Evolutionary conservation across 2,329 filamentous ascomycete genomes (phyloP), one percentile per base, ranked within the genome.

Genomic region (Beauveria sp.): DNA sequence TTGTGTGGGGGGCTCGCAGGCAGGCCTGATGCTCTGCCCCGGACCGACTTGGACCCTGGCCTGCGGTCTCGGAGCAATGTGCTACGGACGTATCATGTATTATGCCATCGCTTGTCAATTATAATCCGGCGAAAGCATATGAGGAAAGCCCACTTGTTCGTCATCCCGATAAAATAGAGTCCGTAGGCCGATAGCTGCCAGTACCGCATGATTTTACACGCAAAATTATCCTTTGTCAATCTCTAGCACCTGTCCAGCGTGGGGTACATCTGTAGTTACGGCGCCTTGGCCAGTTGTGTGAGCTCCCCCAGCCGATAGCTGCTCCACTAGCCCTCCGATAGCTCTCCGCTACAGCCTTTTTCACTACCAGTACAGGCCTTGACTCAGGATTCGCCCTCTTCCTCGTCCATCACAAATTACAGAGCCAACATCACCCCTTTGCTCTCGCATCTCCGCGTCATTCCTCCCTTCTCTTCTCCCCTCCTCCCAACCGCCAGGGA

Each of bases 311-410:
- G 40, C 20, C 46, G 53, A 57, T 43, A 57, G 14, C 28, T 34
- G 60, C 42, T 61, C 60, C 60, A 40, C 53, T 7, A 61, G 38
- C 52, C 38, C 60, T 61, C 60, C 60, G 53, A 61, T 61, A 50
- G 52, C 58, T 45, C 58, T 53, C 60, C 52, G 60, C 60, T 38
- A 16, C 2, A 38, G n/a, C n/a, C 53, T 46, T 60, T 60, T 53
- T 60, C 26, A 38, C 34, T 14, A 38, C 34, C 34, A 38, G 12
- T 16, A 38, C 34, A 28, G 30, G 34, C 46, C 40, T 61, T 57
- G 60, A 57, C 53, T 61, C 59, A 55, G 20, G 5, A 34, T 22
- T 26, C 18, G n/a, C 1, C 28, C 43, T 52, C 22, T 30, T 43
- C 46, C 28, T 22, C 20, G n/a, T 24, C 45, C 52, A 57, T 38